Conservation (phyloP, 2,329 filamentous ascomycete species). For the Ceratocystis cacaofunesta region DNA sequence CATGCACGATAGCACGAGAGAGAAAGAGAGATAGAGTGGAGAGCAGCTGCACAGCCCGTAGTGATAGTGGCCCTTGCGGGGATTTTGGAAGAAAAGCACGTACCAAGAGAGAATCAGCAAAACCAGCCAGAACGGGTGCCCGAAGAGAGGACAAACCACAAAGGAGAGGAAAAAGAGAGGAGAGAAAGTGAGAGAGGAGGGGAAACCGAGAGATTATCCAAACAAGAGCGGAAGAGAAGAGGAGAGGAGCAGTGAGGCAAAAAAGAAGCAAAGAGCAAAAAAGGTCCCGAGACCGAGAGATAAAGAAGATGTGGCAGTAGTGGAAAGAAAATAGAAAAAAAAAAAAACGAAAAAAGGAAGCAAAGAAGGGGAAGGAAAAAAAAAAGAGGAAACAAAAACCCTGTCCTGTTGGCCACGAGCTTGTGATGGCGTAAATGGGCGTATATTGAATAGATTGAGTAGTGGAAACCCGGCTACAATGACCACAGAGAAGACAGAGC, state of each 20-base stretch:
- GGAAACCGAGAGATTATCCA: not conserved
- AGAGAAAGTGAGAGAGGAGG: not conserved
- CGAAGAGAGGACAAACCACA: not conserved
- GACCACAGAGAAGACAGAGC: not conserved
- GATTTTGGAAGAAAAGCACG: not conserved
- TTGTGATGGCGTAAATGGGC: not conserved
- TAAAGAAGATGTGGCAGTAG: no score
- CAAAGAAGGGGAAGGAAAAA: not conserved
- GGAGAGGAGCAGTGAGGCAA: not conserved
- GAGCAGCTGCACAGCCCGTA: conserved; percentile 3
- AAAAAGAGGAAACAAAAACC: not conserved
- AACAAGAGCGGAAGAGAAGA: not conserved
- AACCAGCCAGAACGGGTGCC: not conserved
- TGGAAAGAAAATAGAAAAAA: not conserved
- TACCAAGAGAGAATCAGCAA: not conserved
- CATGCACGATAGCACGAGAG: not conserved
- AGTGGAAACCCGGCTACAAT: not conserved
- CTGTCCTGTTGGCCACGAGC: not conserved
- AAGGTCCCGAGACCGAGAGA: not conserved
- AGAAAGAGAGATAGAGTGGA: not conserved
- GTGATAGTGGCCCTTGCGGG: not conserved
- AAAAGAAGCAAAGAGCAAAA: not conserved
- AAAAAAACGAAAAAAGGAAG: not conserved
- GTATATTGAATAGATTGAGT: not conserved
- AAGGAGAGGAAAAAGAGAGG: not conserved